These are phyloP conservation scores for Diaporthe destruens DNA, from an alignment of 2,329 filamentous ascomycete species.

Conservation along the genomic window DNA sequence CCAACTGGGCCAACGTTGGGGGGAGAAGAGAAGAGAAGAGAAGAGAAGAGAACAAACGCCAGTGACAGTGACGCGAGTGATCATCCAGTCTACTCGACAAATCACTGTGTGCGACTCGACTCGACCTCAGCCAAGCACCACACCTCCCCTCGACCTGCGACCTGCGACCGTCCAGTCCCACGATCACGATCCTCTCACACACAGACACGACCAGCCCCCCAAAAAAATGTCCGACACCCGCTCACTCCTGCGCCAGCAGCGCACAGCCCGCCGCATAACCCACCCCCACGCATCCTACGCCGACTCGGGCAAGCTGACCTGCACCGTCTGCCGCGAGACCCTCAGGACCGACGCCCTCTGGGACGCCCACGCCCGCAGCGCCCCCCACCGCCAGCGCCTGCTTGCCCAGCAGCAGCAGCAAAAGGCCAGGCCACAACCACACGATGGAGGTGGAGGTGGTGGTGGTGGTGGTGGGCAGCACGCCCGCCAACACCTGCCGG, in stretches of 20 bases:
- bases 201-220: neutral
- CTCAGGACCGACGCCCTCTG: conserved; percentile 77
- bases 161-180: neutral
- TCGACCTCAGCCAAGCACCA: too few relatives aligned
- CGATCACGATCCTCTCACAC: neutral
- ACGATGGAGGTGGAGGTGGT: neutral
- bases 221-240: conserved; percentile 82
- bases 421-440: conserved; percentile 45
- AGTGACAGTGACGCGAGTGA: too few relatives aligned
- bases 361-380: conserved; percentile 70
- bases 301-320: conserved; percentile 75
- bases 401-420: conserved; percentile 45
- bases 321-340: conserved; percentile 73
- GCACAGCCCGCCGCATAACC: conserved; percentile 78
- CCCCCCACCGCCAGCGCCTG: conserved; percentile 58
- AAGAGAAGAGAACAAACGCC: neutral
- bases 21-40: neutral
- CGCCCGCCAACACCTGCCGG: too few relatives aligned
- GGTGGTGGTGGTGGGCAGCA: too few relatives aligned
- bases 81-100: too few relatives aligned
- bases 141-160: neutral
- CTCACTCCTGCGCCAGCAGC: conserved; percentile 82
- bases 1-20: too few relatives aligned
- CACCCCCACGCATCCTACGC: conserved; percentile 78
- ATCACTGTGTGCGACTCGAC: too few relatives aligned